Evolutionary conservation across 148 eudicot species (phyloP).

Genomic region (Nepenthes gracilis): DNA sequence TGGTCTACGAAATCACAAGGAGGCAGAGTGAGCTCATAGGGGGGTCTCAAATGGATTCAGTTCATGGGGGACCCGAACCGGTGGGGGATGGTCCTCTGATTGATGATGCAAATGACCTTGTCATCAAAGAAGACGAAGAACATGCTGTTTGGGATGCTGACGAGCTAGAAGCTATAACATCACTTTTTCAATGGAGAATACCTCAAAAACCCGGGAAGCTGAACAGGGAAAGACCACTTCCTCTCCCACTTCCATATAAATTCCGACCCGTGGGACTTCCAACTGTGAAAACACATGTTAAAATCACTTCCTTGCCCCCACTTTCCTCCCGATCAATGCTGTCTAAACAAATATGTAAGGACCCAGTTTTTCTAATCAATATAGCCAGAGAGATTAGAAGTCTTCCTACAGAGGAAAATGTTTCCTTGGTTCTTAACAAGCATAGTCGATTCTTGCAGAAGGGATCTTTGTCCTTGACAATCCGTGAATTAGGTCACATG

Average conservation of each 20-base stretch:
- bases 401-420: conserved; percentile 50
- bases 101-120: conserved; percentile 11
- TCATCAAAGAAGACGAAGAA: conserved; percentile 15
- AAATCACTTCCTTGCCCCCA: conserved; percentile 22
- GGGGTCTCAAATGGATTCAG: conserved; percentile 4
- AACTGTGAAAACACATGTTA: conserved; percentile 27
- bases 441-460: conserved; percentile 53
- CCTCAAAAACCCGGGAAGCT: conserved; percentile 85
- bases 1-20: conserved; percentile 17
- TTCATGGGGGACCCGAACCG: conserved; percentile 9
- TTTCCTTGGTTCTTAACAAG: conserved; percentile 43
- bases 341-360: conserved; percentile 52
- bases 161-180: conserved; percentile 84
- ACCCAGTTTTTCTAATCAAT: conserved; percentile 53
- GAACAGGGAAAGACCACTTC: conserved; percentile 65
- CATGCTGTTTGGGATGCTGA: conserved; percentile 48
- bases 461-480: conserved; percentile 77
- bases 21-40: conserved; percentile 11
- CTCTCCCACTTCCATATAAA: conserved; percentile 78
- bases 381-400: conserved; percentile 64
- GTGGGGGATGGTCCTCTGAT: not conserved
- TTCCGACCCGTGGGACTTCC: conserved; percentile 77
- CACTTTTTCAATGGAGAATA: conserved; percentile 74
- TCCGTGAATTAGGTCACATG: conserved; percentile 84
- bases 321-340: not conserved